phyloP scores from a whole-genome alignment of 2,329 filamentous ascomycete genomes.

The Colletotrichum cordylinicola region DNA sequence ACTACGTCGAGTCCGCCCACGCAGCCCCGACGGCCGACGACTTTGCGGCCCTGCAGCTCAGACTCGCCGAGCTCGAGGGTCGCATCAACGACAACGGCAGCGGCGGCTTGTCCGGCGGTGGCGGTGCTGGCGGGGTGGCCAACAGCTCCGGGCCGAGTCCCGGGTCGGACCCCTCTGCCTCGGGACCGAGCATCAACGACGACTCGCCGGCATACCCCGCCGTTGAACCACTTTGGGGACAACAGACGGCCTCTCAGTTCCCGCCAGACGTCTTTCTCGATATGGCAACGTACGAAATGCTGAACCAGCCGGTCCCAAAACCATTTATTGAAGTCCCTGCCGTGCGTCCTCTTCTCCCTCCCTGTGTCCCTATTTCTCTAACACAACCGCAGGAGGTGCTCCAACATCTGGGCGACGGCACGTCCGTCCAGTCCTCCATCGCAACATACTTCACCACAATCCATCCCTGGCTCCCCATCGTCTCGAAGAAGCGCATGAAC shows the following conservation, averaged over 20 bases:
- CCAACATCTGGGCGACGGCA: constrained; percentile 41
- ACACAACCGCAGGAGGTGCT: constrained; percentile 37
- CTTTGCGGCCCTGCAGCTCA: constrained; percentile 40
- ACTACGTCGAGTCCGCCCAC: constrained; percentile 40
- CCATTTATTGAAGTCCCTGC: constrained; percentile 42
- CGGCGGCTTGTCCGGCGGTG: neutral
- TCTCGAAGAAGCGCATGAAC: constrained; percentile 51
- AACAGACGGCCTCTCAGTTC: constrained; percentile 30
- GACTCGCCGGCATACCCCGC: neutral
- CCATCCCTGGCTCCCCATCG: constrained; percentile 53
- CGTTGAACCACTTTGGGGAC: neutral
- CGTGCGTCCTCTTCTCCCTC: constrained; percentile 26
- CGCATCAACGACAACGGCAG: constrained; percentile 29
- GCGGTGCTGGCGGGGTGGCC: neutral
- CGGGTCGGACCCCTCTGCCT: neutral
- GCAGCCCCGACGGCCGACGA: constrained; percentile 43
- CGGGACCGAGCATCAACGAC: neutral
- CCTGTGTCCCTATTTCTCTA: neutral
- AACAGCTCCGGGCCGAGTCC: neutral
- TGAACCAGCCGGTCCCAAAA: constrained; percentile 40
- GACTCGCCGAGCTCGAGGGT: constrained; percentile 43
- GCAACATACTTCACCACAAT: constrained; percentile 48
- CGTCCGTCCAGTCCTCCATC: constrained; percentile 40
- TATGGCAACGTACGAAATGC: constrained; percentile 40
- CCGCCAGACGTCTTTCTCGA: constrained; percentile 51